Conservation (phyloP, 192 early-diverging fungal genomes). For the Phycomyces nitens region DNA sequence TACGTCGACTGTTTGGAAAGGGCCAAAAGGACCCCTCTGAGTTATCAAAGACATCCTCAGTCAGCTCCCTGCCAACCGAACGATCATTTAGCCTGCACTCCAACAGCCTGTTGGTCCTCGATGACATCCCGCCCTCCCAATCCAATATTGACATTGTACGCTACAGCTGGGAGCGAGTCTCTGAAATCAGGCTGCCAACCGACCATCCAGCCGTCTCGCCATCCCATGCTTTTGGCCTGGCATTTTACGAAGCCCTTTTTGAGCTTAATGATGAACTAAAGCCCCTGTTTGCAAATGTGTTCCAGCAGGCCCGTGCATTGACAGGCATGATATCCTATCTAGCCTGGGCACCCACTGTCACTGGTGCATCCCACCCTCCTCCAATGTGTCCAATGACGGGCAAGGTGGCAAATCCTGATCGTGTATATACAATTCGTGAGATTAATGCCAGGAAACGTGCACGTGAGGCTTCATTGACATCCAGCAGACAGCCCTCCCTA, state of each 20-base stretch:
- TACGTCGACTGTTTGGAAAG: too few species aligned
- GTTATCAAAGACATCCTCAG: not conserved
- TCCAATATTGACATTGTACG: constrained; percentile 11
- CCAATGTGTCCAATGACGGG: not conserved
- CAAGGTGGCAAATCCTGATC: not conserved
- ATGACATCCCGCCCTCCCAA: not conserved
- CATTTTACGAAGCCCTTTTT: constrained; percentile 19
- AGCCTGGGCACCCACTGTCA: constrained; percentile 2
- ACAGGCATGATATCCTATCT: constrained; percentile 24
- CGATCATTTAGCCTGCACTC: not conserved
- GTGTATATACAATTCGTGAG: not conserved
- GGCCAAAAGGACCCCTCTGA: not conserved
- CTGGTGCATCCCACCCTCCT: not conserved
- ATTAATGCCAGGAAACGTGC: constrained; percentile 6
- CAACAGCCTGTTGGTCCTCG: not conserved
- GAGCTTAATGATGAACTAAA: not conserved
- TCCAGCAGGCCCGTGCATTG: constrained; percentile 15
- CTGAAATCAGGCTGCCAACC: constrained; percentile 6
- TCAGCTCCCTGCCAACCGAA: not conserved
- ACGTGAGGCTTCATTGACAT: too few species aligned
- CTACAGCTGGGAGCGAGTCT: constrained; percentile 10
- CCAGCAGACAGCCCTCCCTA: too few species aligned
- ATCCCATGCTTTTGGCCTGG: constrained; percentile 17
- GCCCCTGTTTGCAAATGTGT: constrained; percentile 8
- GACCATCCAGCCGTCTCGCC: constrained; percentile 6